Base-by-base conservation (phyloP, 306 rosid species). In the Inga leiocalycina region DNA sequence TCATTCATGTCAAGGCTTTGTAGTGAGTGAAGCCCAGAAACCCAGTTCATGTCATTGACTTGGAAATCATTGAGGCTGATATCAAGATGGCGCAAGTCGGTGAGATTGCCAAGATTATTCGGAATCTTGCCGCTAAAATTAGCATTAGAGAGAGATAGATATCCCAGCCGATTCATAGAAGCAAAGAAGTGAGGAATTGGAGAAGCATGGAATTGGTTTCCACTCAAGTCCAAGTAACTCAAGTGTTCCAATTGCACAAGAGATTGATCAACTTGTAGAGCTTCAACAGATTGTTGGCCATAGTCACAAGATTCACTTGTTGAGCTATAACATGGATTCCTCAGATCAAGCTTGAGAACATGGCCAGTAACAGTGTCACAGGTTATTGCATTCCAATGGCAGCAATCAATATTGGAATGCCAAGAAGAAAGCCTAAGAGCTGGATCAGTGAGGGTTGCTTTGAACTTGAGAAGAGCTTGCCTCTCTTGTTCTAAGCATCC, bases 51-150 rank as follows among this genome's bases (percentile, higher is more conserved):
- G 17, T 66, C 39, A 30, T 27, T 56, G 54, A 0, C 4, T 56
- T 68, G n/a, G 20, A 65, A 65, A 24, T 0, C 5, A 57, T 72
- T 32, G 74, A 13, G 30, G 22, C 82, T 45, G 43, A 70, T 41
- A 72, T 35, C 79, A 48, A 82, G 84, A 79, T 22, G 70, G 22
- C 12, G 52, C 54, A 71, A 17, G 74, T 52, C 78, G 9, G 46
- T 76, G n/a, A 86, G 82, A 54, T 80, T 80, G 11, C 82, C 65
- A 0, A 85, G 84, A 70, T 12, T 76, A 37, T 0, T 49, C 4
- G 84, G 87, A 75, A 85, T 61, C 61, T 0, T 49, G 6, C 84
- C 79, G 0, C 34, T 20, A 39, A 85, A 76, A 27, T 0, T 0
- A 46, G 75, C 48, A 0, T 2, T 0, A 5, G 34, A 13, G 20